Percentiles rank a stretch among this genome's conserved stretches.
Evolutionary conservation across 1,284 basidiomycete species (phyloP).

Genomic region (Moniliophthora roreri): DNA sequence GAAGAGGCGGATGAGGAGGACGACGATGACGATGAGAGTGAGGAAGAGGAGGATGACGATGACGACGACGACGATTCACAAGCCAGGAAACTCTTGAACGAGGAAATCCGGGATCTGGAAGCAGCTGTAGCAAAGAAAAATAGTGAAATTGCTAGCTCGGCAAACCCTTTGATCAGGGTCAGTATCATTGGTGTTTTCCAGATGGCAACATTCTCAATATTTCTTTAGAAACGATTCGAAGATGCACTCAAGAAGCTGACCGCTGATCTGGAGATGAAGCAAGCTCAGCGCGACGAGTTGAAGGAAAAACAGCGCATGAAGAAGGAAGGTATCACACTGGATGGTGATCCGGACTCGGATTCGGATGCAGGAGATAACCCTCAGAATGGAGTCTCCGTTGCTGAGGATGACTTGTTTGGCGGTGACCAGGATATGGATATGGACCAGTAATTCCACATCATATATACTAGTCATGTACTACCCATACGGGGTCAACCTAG

Average conservation of each 20-base stretch:
- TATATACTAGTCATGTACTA: neutral
- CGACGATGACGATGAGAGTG: constrained; percentile 69
- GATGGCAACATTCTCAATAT: constrained; percentile 8
- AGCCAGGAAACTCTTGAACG: constrained; percentile 78
- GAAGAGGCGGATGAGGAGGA: constrained; percentile 64
- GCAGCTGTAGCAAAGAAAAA: constrained; percentile 86
- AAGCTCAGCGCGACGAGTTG: constrained; percentile 76
- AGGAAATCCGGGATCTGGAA: constrained; percentile 90
- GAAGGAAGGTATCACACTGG: constrained; percentile 58
- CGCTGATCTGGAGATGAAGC: constrained; percentile 84
- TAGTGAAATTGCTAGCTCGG: constrained; percentile 81
- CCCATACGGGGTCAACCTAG: too few relatives aligned
- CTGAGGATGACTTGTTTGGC: constrained; percentile 1
- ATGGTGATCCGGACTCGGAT: constrained; percentile 45
- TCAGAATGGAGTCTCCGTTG: neutral
- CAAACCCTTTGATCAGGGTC: constrained; percentile 87
- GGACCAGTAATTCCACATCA: neutral
- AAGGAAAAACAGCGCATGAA: constrained; percentile 67
- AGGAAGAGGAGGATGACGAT: constrained; percentile 68
- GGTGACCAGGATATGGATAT: constrained; percentile 1
- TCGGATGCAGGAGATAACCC: constrained; percentile 39
- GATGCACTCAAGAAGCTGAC: constrained; percentile 88
- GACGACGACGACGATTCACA: constrained; percentile 72
- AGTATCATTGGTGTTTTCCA: constrained; percentile 17
- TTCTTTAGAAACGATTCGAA: constrained; percentile 83